These are phyloP conservation scores for Saccharomycopsis crataegensis DNA, from an alignment of 1,139 yeast genomes.

Conservation along the genomic window DNA sequence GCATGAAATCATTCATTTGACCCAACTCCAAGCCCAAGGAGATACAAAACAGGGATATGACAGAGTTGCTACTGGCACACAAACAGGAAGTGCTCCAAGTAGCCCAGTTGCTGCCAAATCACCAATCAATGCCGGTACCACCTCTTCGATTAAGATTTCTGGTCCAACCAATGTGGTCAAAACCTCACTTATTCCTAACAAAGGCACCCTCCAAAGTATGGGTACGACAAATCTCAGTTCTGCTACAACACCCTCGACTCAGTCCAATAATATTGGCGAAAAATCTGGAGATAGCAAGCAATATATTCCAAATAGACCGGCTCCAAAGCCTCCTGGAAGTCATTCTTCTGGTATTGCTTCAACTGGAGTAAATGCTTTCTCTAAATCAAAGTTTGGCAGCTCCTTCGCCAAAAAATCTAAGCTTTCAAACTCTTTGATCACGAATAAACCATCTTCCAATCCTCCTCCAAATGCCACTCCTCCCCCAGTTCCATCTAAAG, in stretches of 20 bases:
- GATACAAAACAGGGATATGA: not conserved
- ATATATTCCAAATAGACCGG: constrained; percentile 61
- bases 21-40: constrained; percentile 14
- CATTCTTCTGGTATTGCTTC: constrained; percentile 18
- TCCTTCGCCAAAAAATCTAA: constrained; percentile 4
- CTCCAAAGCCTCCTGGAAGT: constrained; percentile 46
- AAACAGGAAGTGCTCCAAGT: not conserved
- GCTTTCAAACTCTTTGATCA: not conserved
- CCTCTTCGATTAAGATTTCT: constrained; percentile 1
- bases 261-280: constrained; percentile 4
- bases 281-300: not conserved
- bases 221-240: not conserved
- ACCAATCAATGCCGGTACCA: not conserved
- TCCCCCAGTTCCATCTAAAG: constrained; percentile 23
- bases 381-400: constrained; percentile 10
- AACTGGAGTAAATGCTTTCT: constrained; percentile 22
- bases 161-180: constrained; percentile 13
- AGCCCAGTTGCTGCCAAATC: not conserved
- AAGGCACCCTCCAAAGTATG: constrained; percentile 4
- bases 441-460: constrained; percentile 28
- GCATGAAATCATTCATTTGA: constrained; percentile 18
- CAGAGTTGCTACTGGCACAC: not conserved
- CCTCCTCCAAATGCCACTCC: constrained; percentile 21
- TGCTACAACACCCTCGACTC: constrained; percentile 8
- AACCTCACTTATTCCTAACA: constrained; percentile 1